Evolutionary conservation across 345 rosid genomes (phyloP).

Genomic region (Linum lewisii): DNA sequence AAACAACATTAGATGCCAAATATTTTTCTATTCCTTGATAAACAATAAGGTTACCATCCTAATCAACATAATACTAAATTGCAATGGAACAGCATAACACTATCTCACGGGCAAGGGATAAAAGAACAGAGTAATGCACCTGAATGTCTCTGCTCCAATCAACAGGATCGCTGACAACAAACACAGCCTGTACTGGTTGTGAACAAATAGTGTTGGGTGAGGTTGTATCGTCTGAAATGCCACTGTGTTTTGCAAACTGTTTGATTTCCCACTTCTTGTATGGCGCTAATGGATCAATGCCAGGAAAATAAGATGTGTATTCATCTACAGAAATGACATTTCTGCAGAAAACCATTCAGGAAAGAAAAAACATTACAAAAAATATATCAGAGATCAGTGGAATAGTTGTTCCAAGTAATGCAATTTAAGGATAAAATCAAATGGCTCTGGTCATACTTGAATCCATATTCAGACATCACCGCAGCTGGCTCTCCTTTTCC

Average conservation of each 20-base stretch:
- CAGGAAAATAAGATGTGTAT: conserved; percentile 57
- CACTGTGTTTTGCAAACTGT: conserved; percentile 18
- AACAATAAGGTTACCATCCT: too few relatives aligned
- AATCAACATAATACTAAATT: background rate
- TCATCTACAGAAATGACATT: conserved; percentile 80
- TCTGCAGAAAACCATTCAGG: conserved; percentile 33
- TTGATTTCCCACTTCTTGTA: conserved; percentile 50
- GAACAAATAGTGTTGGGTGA: conserved; percentile 24
- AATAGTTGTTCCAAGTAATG: background rate
- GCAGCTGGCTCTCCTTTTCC: conserved; percentile 93
- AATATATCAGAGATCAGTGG: background rate
- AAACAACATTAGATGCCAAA: too few relatives aligned
- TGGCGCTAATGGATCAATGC: conserved; percentile 71
- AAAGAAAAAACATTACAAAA: background rate
- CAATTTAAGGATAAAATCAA: conserved; percentile 4
- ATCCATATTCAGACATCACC: conserved; percentile 81
- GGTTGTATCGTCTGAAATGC: conserved; percentile 11
- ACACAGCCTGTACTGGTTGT: conserved; percentile 69
- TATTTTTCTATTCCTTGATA: too few relatives aligned
- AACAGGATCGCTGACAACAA: conserved; percentile 78
- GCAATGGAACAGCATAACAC: background rate
- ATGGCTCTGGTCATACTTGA: conserved; percentile 35
- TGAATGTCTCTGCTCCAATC: conserved; percentile 94
- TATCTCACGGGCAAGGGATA: background rate
- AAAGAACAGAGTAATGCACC: conserved; percentile 25